Evolutionary conservation across 2,329 filamentous ascomycete species (phyloP).

Genomic region (Madurella mycetomatis): DNA sequence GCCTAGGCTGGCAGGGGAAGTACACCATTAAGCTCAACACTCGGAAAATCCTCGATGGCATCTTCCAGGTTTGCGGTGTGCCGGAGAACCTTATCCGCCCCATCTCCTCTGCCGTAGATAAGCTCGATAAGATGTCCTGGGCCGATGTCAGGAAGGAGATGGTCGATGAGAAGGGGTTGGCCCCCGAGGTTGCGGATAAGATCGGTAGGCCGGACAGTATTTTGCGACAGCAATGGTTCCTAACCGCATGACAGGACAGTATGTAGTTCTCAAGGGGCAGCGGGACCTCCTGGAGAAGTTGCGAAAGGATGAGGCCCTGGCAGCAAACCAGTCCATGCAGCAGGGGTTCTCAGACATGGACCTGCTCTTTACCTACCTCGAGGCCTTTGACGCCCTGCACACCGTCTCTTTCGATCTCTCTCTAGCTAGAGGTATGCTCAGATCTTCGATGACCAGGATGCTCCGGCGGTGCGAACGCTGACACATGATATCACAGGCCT

Average conservation of each 20-base stretch:
- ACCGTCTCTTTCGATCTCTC: conserved; percentile 85
- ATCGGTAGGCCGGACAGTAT: conserved; percentile 73
- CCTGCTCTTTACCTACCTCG: conserved; percentile 75
- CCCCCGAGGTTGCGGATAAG: conserved; percentile 71
- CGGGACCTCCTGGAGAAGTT: conserved; percentile 68
- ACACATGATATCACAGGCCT: conserved; percentile 32
- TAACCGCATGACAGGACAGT: conserved; percentile 16
- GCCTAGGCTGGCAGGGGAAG: conserved; percentile 56
- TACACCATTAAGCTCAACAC: conserved; percentile 95
- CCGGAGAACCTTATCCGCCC: conserved; percentile 80
- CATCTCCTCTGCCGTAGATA: conserved; percentile 91
- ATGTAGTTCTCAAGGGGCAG: conserved; percentile 24
- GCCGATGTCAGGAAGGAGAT: conserved; percentile 86
- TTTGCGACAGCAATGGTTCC: conserved; percentile 35
- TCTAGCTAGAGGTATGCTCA: conserved; percentile 68
- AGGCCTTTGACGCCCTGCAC: conserved; percentile 67
- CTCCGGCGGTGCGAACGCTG: background rate
- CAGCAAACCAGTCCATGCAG: conserved; percentile 69
- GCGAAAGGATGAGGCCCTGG: conserved; percentile 61
- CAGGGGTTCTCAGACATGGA: conserved; percentile 77
- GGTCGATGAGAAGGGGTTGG: conserved; percentile 85
- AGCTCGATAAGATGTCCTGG: conserved; percentile 92
- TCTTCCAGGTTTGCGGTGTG: conserved; percentile 89
- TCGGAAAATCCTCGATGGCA: conserved; percentile 86
- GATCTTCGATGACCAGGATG: conserved; percentile 40